These are phyloP conservation scores for Penicillium chermesinum DNA, from an alignment of 495 filamentous ascomycete species.

Conservation along the genomic window DNA sequence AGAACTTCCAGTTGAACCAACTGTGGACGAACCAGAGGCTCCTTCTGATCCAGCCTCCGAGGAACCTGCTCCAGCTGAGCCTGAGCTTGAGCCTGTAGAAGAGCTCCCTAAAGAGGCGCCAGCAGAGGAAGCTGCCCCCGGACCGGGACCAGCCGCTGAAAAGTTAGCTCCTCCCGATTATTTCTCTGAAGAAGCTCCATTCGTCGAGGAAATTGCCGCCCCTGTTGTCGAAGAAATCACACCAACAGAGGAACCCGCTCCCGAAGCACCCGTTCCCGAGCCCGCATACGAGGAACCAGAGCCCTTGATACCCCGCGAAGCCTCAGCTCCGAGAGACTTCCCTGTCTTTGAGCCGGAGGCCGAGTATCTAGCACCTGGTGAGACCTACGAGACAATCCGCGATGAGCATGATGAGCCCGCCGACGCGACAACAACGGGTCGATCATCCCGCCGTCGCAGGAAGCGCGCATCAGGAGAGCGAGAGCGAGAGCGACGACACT, in stretches of 20 bases:
- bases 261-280: slow-evolving; percentile 1
- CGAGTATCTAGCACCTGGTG: slow-evolving; percentile 12
- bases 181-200: not conserved
- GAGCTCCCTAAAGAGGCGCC: too few species aligned
- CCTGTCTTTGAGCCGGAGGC: too few species aligned
- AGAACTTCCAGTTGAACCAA: not conserved
- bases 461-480: slow-evolving; percentile 25
- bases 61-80: too few species aligned
- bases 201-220: not conserved
- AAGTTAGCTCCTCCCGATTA: too few species aligned
- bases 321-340: slow-evolving; percentile 7
- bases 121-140: too few species aligned
- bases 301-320: not conserved
- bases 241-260: slow-evolving; percentile 2
- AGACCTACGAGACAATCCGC: slow-evolving; percentile 5
- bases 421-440: slow-evolving; percentile 11
- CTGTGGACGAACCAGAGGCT: not conserved
- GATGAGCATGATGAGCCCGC: slow-evolving; percentile 12
- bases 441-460: slow-evolving; percentile 27
- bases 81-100: too few species aligned
- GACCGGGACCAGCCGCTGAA: too few species aligned
- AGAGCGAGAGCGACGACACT: slow-evolving; percentile 31
- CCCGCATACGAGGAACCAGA: not conserved
- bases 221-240: slow-evolving; percentile 8
- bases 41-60: too few species aligned